Base-by-base conservation (phyloP, 140 eudicot species). In the Senecio squalidus region DNA sequence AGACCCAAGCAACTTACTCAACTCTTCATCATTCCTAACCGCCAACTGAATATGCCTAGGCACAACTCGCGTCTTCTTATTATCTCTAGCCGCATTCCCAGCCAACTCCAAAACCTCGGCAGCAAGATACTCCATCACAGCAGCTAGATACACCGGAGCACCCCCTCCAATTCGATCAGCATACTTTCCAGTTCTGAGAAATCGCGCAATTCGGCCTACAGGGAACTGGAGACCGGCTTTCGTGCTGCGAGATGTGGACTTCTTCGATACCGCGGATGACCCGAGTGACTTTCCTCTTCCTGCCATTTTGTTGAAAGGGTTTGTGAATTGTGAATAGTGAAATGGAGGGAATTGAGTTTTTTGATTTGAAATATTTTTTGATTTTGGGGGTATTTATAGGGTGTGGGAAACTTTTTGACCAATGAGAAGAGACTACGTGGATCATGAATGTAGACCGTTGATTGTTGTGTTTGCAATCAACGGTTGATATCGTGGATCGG, bases 101-200 rank as follows among this genome's bases (percentile, higher is more conserved):
- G n/a, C n/a, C n/a, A 77, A 62, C 48, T 77, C 83, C 30, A 77
- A 40, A 14, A 80, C 83, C 76, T 76, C 83, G 0, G 87, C 87
- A 1, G 87, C 83, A 5, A 76, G 87, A 34, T 80, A 80, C 28
- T 80, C 87, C 1, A 80, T 69, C n/a, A 80, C 82, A 29, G 82
- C 86, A 9, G 86, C 82, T 8, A 80, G 79, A 38, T 80, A 80
- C 47, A 80, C 86, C n/a, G 86, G 87, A 21, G 82, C 87, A 0
- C 82, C 86, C 58, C 77, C 86, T 3, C 86, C 86, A 3, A 80
- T 75, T 3, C 86, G 76, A 39, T 80, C 86, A 24, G 87, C 80
- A 59, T 76, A 76, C 66, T 76, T 76, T 27, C 78, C 78, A 16
- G 75, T 65, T 58, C 67, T 46, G 29, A 76, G 71, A 16, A 76